A percentile compares a stretch with the other conserved stretches of the same genome.
Evolutionary conservation across 2,329 filamentous ascomycete genomes (phyloP).

Genomic region (Claviceps fusiformis): DNA sequence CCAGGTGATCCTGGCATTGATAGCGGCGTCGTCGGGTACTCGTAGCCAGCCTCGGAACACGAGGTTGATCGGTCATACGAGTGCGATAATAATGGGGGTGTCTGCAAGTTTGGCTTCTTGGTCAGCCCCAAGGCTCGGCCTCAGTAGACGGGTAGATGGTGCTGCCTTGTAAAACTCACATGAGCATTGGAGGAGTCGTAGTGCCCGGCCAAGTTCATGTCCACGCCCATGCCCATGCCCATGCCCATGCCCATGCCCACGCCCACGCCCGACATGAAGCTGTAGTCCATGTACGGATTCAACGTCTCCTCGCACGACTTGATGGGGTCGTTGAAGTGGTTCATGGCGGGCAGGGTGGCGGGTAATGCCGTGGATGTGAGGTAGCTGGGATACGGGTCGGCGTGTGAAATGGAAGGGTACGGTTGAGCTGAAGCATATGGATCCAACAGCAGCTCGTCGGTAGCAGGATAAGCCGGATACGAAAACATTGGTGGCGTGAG

Average conservation of each 20-base stretch:
- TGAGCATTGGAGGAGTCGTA: constrained; percentile 60
- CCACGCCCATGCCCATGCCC: constrained; percentile 54
- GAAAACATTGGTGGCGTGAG: constrained; percentile 56
- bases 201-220: constrained; percentile 38
- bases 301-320: constrained; percentile 41
- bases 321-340: constrained; percentile 45
- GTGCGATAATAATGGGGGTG: constrained; percentile 63
- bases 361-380: constrained; percentile 37
- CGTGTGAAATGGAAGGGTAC: constrained; percentile 38
- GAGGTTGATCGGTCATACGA: constrained; percentile 55
- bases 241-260: constrained; percentile 54
- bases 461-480: constrained; percentile 53
- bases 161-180: constrained; percentile 46
- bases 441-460: constrained; percentile 49
- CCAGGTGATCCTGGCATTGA: constrained; percentile 60
- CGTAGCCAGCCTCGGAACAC: constrained; percentile 48
- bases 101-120: constrained; percentile 33
- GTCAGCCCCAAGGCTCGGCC: constrained; percentile 32
- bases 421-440: constrained; percentile 41
- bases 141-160: constrained; percentile 26
- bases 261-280: constrained; percentile 51
- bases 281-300: constrained; percentile 54
- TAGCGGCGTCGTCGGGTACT: constrained; percentile 56
- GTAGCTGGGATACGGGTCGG: constrained; percentile 43
- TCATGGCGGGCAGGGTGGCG: constrained; percentile 51